A percentile compares a stretch with the other conserved stretches of the same genome.
These are phyloP conservation scores for Rossbeevera mucosa DNA, from an alignment of 768 basidiomycete species.

Conservation along the genomic window DNA sequence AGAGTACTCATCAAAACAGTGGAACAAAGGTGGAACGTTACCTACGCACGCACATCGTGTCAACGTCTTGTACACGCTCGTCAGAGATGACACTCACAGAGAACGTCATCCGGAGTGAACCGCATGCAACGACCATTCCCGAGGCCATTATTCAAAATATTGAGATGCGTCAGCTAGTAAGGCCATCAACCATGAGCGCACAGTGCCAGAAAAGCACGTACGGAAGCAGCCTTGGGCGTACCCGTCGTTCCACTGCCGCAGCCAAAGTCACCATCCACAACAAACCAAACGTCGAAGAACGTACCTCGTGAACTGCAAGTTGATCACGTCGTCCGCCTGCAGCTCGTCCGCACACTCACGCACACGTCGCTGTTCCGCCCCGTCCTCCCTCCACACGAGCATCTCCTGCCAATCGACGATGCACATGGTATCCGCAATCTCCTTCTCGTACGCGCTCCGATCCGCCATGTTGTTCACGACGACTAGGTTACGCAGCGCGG, in stretches of 20 bases:
- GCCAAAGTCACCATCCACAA: conserved; percentile 2
- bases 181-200: background rate
- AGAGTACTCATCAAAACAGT: conserved; percentile 78
- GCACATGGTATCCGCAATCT: conserved; percentile 41
- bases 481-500: conserved; percentile 58
- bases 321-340: conserved; percentile 67
- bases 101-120: conserved; percentile 57
- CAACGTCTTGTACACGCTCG: background rate
- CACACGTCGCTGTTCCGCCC: conserved; percentile 39
- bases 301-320: conserved; percentile 82
- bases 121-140: conserved; percentile 70
- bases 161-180: conserved; percentile 73
- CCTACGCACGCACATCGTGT: conserved; percentile 37
- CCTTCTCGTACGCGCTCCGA: conserved; percentile 35
- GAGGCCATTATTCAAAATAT: conserved; percentile 73
- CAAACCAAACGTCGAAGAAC: background rate
- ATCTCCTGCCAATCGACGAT: conserved; percentile 69
- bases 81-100: conserved; percentile 46
- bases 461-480: conserved; percentile 59
- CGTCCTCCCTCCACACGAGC: conserved; percentile 61
- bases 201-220: conserved; percentile 29
- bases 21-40: conserved; percentile 81
- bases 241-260: conserved; percentile 70
- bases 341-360: conserved; percentile 39
- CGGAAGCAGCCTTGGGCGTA: conserved; percentile 77